Evolutionary conservation across 352 stramenopile genomes (phyloP), one percentile per base, ranked within the genome.

Genomic region (Phytophthora boehmeriae): DNA sequence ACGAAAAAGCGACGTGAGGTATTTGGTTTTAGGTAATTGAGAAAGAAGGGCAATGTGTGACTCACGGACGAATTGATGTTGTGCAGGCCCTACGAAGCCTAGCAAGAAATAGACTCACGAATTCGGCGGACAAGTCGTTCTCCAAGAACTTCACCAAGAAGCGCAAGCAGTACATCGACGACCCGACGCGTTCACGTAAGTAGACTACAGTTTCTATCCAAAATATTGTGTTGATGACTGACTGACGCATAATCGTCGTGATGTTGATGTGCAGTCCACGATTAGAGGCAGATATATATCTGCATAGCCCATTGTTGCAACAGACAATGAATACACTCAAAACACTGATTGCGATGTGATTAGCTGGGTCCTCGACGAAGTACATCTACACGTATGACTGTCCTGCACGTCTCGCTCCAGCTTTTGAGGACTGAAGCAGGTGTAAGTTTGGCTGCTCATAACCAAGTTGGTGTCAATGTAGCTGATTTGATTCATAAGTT

Each of bases 1-100:
- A 16, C 85, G 49, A 89, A 88, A 73, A 89, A 87, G 52, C 73
- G 78, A 80, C 80, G 80, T 78, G 80, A 90, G 71, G 80, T 90
- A 82, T 59, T 64, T 61, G 9, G 65, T 60, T 57, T 16, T 43
- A 63, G 23, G 16, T 61, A 14, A 28, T 46, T 45, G 25, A 45
- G 10, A 5, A 34, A 41, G 5, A 14, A 34, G 28, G n/a, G 41
- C 34, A 45, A 14, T 48, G n/a, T 10, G 25, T 48, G 19, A 55
- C 32, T 20, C 32, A 62, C 5, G 55, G 19, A 16, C 47, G n/a
- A n/a, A 2, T 57, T 17, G 27, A 14, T 35, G 36, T 44, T 52
- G 8, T 44, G 2, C 35, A 89, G 79, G 79, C 75, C 63, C 69
- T 85, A 53, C 79, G 79, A 83, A 85, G 77, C 73, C 73, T 88